phyloP scores from a whole-genome alignment of 2,329 filamentous ascomycete species.

The Botrytis pseudocinerea region DNA sequence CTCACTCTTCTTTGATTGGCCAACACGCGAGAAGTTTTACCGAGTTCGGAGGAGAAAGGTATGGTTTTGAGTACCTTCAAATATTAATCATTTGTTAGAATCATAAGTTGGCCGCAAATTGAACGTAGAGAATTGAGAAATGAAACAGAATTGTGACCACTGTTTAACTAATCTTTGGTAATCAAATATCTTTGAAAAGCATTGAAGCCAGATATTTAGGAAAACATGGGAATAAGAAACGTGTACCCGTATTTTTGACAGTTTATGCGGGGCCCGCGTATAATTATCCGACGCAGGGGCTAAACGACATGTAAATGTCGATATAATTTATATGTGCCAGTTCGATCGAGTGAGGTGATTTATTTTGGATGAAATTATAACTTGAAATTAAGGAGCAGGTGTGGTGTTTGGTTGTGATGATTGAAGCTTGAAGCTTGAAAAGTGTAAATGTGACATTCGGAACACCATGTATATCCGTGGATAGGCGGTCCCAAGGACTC shows the following conservation, averaged over 20 bases:
- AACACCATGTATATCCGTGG: not conserved
- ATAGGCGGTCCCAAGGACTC: not conserved
- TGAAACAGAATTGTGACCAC: not conserved
- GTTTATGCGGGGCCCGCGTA: not conserved
- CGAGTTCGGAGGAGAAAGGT: not conserved
- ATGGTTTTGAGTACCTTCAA: not conserved
- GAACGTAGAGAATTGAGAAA: not conserved
- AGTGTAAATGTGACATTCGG: not conserved
- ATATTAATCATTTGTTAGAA: not conserved
- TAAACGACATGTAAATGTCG: not conserved
- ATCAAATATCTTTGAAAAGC: not conserved
- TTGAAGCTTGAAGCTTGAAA: not conserved
- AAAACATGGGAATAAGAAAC: not conserved
- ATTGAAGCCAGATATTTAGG: not conserved
- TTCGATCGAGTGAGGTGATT: not conserved
- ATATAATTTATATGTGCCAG: not conserved
- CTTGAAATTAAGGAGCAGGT: accelerated
- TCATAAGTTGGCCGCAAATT: not conserved
- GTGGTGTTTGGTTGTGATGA: not conserved
- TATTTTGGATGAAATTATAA: not conserved
- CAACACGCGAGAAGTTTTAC: not conserved
- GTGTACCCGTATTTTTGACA: not conserved
- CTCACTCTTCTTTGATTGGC: not conserved
- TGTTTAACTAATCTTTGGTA: not conserved
- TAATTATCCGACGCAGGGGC: not conserved